Percentiles rank a stretch among this genome's conserved stretches.
phyloP scores from a whole-genome alignment of 2,329 filamentous ascomycete species.

The Colletotrichum acutatum region DNA sequence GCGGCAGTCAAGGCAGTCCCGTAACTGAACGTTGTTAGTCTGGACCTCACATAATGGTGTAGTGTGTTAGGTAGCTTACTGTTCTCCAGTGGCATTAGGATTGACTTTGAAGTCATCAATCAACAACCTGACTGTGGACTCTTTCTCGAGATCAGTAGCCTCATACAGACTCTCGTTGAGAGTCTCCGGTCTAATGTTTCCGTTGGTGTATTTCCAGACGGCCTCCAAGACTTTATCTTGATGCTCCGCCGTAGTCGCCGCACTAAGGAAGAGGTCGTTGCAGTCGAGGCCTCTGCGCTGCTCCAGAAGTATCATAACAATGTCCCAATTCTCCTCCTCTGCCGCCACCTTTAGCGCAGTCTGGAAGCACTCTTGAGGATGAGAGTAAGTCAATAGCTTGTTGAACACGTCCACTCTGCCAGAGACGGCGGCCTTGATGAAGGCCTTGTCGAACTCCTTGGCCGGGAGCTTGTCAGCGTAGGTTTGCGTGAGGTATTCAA shows the following conservation, averaged over 20 bases:
- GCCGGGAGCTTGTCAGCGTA: constrained; percentile 51
- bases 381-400: constrained; percentile 49
- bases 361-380: constrained; percentile 46
- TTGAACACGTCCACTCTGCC: constrained; percentile 54
- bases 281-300: constrained; percentile 46
- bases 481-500: constrained; percentile 52
- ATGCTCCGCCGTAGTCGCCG: constrained; percentile 46
- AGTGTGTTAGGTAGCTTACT: constrained; percentile 42
- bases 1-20: constrained; percentile 51
- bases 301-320: constrained; percentile 48
- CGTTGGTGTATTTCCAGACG: constrained; percentile 50
- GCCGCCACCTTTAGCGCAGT: constrained; percentile 47
- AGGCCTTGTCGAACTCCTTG: constrained; percentile 51
- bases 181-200: constrained; percentile 44
- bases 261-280: constrained; percentile 47
- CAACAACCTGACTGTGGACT: constrained; percentile 48
- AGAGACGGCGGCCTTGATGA: constrained; percentile 50
- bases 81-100: constrained; percentile 50
- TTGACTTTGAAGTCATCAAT: constrained; percentile 47
- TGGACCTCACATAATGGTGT: neutral
- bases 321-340: constrained; percentile 50
- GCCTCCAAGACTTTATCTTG: constrained; percentile 49
- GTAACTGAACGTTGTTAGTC: constrained; percentile 40
- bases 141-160: constrained; percentile 52
- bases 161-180: constrained; percentile 50